Conservation (phyloP, 1,139 yeast species). For the Taphrina populina region DNA sequence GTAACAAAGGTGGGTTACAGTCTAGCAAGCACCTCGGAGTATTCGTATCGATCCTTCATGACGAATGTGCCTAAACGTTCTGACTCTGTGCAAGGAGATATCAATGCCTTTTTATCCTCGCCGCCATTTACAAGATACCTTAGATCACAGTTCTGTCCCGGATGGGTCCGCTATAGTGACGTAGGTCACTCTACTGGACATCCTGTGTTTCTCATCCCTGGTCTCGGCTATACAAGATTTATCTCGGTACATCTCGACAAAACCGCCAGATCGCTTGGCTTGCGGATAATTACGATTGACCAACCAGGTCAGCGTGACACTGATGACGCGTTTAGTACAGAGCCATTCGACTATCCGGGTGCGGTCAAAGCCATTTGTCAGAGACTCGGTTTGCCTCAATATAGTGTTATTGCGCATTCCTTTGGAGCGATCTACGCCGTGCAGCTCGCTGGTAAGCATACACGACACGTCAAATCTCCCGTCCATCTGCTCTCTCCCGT, state of each 20-base stretch:
- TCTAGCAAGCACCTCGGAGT: no score
- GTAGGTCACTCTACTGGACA: conserved; percentile 1
- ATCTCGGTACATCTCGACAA: conserved; percentile 2
- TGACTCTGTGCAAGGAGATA: no score
- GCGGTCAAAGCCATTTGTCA: neutral
- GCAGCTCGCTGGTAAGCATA: conserved; percentile 3
- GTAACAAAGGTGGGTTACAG: no score
- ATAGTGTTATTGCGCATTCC: conserved; percentile 7
- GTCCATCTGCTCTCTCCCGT: neutral
- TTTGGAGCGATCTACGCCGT: conserved; percentile 1
- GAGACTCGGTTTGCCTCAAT: neutral
- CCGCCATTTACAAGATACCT: no score
- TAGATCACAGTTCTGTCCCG: no score
- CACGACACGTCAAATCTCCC: neutral
- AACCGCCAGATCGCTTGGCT: conserved; percentile 1
- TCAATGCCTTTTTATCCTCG: no score
- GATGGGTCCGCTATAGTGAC: neutral
- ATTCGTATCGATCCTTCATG: no score
- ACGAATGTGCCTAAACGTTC: no score
- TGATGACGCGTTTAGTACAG: neutral
- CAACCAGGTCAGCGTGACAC: neutral
- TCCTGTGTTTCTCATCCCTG: neutral
- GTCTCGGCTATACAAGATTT: conserved; percentile 5
- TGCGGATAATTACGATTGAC: conserved; percentile 1
- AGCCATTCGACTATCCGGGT: neutral